Percentiles rank a stretch among this genome's conserved stretches.
Conservation (phyloP, 106 monocot species). For the Dioscorea dumetorum region DNA sequence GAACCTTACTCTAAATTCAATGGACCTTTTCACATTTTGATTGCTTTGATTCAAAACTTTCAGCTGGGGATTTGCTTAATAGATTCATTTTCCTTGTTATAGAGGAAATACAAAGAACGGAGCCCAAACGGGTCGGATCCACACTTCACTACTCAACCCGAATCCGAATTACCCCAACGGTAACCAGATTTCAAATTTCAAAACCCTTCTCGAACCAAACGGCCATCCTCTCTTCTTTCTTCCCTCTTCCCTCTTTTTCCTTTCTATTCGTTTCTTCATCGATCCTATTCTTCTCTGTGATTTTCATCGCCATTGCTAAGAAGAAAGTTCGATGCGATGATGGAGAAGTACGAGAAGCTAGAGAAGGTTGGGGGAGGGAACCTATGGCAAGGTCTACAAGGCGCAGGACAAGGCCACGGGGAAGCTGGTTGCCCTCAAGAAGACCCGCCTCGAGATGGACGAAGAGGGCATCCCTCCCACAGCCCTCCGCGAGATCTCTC, state of each 20-base stretch:
- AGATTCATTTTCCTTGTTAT: too few relatives aligned
- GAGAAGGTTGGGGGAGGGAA: constrained; percentile 99
- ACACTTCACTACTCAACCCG: background rate
- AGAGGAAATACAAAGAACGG: too few relatives aligned
- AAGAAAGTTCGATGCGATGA: constrained; percentile 2
- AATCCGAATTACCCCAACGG: background rate
- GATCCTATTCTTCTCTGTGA: background rate
- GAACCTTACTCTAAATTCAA: too few relatives aligned
- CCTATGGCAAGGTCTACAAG: constrained; percentile 99
- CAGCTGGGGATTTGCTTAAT: too few relatives aligned
- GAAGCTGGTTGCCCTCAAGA: constrained; percentile 95
- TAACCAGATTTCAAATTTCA: background rate
- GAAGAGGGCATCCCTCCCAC: constrained; percentile 99
- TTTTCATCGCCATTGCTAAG: background rate
- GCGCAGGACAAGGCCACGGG: constrained; percentile 84
- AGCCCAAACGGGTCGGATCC: too few relatives aligned
- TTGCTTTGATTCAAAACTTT: too few relatives aligned
- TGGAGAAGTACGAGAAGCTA: constrained; percentile 99
- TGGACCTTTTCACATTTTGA: too few relatives aligned
- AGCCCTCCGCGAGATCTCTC: constrained; percentile 94
- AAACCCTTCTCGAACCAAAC: background rate
- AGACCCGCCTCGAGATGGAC: constrained; percentile 94
- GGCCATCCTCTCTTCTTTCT: background rate
- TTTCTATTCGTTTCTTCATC: background rate
- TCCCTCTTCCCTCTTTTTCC: background rate